Evolutionary conservation across 768 basidiomycete species (phyloP).

Genomic region (Lentinula guzmanii): DNA sequence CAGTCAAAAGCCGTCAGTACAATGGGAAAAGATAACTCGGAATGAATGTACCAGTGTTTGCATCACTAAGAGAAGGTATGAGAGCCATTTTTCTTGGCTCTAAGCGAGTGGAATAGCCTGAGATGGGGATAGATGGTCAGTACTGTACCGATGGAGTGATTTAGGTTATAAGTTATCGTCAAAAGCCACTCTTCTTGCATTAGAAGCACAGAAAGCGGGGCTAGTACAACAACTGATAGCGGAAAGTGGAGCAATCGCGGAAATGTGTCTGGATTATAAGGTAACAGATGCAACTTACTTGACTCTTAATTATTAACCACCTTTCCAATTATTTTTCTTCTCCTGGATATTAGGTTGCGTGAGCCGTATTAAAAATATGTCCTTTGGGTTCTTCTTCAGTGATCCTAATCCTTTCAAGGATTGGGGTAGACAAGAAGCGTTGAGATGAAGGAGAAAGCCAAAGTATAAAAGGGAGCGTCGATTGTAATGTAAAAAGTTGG

Average conservation of each 20-base stretch:
- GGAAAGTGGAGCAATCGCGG: not conserved
- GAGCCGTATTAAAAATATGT: not conserved
- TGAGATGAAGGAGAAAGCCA: not conserved
- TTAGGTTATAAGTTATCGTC: not conserved
- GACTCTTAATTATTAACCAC: not conserved
- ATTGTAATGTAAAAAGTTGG: not conserved
- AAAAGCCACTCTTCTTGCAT: not conserved
- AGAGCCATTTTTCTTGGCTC: not conserved
- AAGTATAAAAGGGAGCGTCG: not conserved
- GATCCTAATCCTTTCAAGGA: not conserved
- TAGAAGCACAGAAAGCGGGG: not conserved
- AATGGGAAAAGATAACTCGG: not conserved
- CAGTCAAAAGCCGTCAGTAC: not conserved
- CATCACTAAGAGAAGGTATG: not conserved
- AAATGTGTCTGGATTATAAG: not conserved
- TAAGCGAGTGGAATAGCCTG: not conserved
- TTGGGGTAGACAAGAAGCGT: not conserved
- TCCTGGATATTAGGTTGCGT: not conserved
- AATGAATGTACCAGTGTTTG: not conserved
- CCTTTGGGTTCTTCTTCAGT: not conserved
- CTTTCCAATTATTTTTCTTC: not conserved
- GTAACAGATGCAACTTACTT: not conserved
- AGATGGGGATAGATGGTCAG: not conserved
- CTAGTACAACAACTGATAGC: not conserved
- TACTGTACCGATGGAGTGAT: not conserved